Conservation (phyloP, 192 early-diverging fungal genomes). For the Coemansia asiatica region DNA sequence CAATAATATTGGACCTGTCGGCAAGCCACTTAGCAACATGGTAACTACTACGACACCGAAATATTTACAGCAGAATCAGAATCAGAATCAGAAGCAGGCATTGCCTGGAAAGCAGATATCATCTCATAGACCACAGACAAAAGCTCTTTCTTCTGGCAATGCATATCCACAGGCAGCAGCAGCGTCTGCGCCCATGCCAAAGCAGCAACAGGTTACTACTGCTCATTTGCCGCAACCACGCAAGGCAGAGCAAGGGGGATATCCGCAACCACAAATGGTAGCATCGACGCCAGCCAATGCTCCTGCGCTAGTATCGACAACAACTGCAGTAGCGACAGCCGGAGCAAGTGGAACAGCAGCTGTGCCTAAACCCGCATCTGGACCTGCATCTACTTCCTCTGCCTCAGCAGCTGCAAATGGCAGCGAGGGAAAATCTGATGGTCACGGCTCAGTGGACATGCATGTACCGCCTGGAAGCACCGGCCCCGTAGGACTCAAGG, state of each 20-base stretch:
- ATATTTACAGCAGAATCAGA: neutral
- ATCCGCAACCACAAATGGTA: neutral
- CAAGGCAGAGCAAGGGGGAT: neutral
- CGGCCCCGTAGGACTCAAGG: constrained; percentile 40
- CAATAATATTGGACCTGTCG: too few relatives aligned
- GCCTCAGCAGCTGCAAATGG: neutral
- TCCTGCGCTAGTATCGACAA: neutral
- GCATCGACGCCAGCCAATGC: neutral
- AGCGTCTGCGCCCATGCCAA: neutral
- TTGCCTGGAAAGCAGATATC: constrained; percentile 3
- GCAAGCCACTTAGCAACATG: neutral
- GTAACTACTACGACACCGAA: neutral
- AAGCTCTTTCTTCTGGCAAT: neutral
- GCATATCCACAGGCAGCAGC: too few relatives aligned
- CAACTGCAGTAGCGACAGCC: neutral
- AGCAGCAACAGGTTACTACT: neutral
- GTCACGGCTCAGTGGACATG: constrained; percentile 27
- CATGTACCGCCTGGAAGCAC: constrained; percentile 38
- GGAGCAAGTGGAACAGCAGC: neutral
- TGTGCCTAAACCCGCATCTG: neutral
- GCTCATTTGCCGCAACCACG: neutral
- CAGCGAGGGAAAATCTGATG: constrained; percentile 1
- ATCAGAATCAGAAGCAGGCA: neutral
- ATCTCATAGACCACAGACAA: neutral
- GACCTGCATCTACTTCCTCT: neutral